Conservation (phyloP, 495 filamentous ascomycete species). For the Hypoxylon crocopeplum region DNA sequence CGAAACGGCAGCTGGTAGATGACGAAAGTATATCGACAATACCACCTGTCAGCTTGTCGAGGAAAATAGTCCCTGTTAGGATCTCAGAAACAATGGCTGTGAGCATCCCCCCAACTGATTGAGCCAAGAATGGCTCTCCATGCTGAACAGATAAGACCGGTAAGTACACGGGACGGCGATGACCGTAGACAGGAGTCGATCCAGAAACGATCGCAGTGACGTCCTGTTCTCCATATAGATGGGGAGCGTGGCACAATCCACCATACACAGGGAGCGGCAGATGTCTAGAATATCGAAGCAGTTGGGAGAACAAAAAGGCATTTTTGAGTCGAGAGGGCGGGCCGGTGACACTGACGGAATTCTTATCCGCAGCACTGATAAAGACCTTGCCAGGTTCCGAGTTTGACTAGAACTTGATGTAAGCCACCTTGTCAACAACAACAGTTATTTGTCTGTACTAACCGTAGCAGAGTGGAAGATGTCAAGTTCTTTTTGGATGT, state of each 20-base stretch:
- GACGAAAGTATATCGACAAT: constrained; percentile 8
- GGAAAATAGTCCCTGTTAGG: constrained; percentile 42
- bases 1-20: not conserved
- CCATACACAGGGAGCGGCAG: constrained; percentile 30
- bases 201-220: constrained; percentile 34
- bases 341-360: constrained; percentile 48
- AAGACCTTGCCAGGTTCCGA: constrained; percentile 39
- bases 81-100: constrained; percentile 42
- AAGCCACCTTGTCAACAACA: too few species aligned
- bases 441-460: too few species aligned
- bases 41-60: constrained; percentile 38
- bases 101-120: constrained; percentile 36
- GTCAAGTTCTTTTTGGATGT: constrained; percentile 48
- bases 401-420: not conserved
- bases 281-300: constrained; percentile 43
- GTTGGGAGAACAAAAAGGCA: constrained; percentile 40
- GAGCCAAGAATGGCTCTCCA: constrained; percentile 29
- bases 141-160: constrained; percentile 22
- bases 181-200: constrained; percentile 10
- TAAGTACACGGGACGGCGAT: constrained; percentile 11
- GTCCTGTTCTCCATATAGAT: constrained; percentile 47
- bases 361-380: constrained; percentile 14
- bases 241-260: constrained; percentile 52
- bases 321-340: constrained; percentile 49
- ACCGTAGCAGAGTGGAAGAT: constrained; percentile 35